These are phyloP conservation scores for Hypomyces perniciosus DNA, from an alignment of 2,329 filamentous ascomycete species.

Conservation along the genomic window DNA sequence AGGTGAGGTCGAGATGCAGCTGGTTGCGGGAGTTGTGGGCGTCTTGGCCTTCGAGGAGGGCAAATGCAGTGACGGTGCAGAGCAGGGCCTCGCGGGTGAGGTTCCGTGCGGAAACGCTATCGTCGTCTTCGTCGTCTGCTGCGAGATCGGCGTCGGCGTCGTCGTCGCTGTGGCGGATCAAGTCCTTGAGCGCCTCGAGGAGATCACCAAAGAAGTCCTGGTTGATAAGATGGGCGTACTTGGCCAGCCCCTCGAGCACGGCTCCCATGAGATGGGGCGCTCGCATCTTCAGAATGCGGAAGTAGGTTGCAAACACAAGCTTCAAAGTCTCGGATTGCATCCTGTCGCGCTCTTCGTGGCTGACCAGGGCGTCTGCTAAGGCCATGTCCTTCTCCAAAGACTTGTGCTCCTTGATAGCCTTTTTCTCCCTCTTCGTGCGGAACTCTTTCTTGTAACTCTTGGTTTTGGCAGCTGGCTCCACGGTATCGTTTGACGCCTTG, in stretches of 20 bases:
- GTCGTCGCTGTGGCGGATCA: slow-evolving; percentile 70
- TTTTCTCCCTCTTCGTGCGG: slow-evolving; percentile 80
- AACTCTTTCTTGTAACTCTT: slow-evolving; percentile 70
- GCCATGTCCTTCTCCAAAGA: slow-evolving; percentile 87
- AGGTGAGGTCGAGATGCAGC: slow-evolving; percentile 85
- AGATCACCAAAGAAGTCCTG: slow-evolving; percentile 98
- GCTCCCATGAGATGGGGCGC: slow-evolving; percentile 88
- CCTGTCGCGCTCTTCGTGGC: slow-evolving; percentile 84
- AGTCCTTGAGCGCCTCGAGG: slow-evolving; percentile 86
- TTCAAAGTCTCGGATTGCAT: slow-evolving; percentile 96
- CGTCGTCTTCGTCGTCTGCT: slow-evolving; percentile 32
- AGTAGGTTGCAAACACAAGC: slow-evolving; percentile 91
- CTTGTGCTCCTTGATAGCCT: slow-evolving; percentile 79
- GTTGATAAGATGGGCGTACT: slow-evolving; percentile 95
- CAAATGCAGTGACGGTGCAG: slow-evolving; percentile 92
- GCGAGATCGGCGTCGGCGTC: slow-evolving; percentile 34
- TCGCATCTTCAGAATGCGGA: slow-evolving; percentile 83
- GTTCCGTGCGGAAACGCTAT: slow-evolving; percentile 49
- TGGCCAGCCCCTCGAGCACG: slow-evolving; percentile 86
- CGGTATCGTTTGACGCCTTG: slow-evolving; percentile 71
- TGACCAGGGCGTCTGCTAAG: slow-evolving; percentile 83
- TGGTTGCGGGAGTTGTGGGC: slow-evolving; percentile 74
- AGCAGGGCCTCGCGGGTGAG: slow-evolving; percentile 81
- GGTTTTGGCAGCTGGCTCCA: slow-evolving; percentile 53
- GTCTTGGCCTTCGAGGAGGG: slow-evolving; percentile 92